A percentile compares a stretch with the other conserved stretches of the same genome.
These are phyloP conservation scores for Gillenia trifoliata DNA, from an alignment of 306 rosid species.

Conservation along the genomic window DNA sequence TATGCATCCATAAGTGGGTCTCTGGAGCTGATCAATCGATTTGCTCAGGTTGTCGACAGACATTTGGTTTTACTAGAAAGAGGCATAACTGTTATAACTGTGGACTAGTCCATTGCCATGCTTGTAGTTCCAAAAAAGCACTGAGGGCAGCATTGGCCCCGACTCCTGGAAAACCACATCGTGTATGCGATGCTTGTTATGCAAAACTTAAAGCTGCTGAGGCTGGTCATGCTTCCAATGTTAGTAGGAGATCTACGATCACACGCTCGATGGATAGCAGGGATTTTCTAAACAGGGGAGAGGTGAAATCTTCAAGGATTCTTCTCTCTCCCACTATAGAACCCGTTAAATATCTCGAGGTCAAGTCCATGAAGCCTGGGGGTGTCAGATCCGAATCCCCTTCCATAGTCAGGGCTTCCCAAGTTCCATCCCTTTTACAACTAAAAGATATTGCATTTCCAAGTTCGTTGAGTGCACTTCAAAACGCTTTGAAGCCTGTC, in stretches of 20 bases:
- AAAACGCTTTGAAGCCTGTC: conserved; percentile 44
- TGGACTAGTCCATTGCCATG: conserved; percentile 89
- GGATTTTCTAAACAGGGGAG: conserved; percentile 46
- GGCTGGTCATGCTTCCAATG: conserved; percentile 26
- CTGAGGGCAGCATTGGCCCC: conserved; percentile 85
- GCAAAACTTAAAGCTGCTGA: conserved; percentile 69
- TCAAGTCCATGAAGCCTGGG: conserved; percentile 40
- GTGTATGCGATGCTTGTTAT: conserved; percentile 87
- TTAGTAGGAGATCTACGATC: conserved; percentile 34
- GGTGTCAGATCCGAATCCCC: conserved; percentile 42
- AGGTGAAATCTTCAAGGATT: conserved; percentile 51
- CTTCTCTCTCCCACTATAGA: conserved; percentile 60
- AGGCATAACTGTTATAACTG: conserved; percentile 93
- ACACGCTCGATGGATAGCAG: conserved; percentile 47
- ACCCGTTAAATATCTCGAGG: conserved; percentile 55
- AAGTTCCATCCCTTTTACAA: conserved; percentile 52
- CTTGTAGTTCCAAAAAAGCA: conserved; percentile 92
- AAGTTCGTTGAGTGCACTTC: conserved; percentile 54
- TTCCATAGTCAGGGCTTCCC: conserved; percentile 52
- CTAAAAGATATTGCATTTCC: conserved; percentile 76
- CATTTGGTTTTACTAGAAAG: conserved; percentile 93
- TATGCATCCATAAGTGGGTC: conserved; percentile 93
- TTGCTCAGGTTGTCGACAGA: conserved; percentile 88
- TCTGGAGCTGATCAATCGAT: conserved; percentile 89
- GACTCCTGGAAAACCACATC: conserved; percentile 92